Conservation (phyloP, 257 asterid genomes). For the Solanum medicagineum region DNA sequence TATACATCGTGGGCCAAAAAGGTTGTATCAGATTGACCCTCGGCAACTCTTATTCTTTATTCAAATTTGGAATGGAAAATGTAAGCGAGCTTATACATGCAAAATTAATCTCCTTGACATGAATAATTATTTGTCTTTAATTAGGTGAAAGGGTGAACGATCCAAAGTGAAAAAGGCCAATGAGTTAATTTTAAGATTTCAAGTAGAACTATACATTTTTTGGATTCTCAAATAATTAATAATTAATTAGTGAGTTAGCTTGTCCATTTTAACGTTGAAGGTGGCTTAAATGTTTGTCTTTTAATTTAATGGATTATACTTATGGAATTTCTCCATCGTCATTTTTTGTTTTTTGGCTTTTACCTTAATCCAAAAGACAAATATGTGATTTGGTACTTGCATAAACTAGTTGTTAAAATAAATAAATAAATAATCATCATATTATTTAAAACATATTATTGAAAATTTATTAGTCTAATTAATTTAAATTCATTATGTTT, state of each 20-base stretch:
- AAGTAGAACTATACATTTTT: background rate
- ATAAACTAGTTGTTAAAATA: background rate
- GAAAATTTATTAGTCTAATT: background rate
- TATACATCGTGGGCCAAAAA: no score
- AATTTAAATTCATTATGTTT: background rate
- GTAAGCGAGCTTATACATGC: background rate
- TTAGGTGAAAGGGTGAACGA: background rate
- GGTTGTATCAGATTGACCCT: background rate
- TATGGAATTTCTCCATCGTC: background rate
- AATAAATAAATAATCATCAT: background rate
- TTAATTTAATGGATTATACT: background rate
- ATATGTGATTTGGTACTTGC: background rate
- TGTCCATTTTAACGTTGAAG: background rate
- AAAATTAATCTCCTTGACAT: background rate
- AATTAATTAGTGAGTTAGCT: background rate
- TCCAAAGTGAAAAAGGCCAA: background rate
- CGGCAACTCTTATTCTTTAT: accelerated
- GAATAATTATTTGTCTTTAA: background rate
- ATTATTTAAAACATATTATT: background rate
- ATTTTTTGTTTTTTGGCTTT: background rate
- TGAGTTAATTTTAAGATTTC: background rate
- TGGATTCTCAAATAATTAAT: background rate
- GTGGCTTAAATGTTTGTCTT: background rate
- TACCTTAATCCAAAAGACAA: background rate
- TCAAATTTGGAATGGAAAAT: background rate